Base-by-base conservation (phyloP, 2,329 filamentous ascomycete genomes). In the Fusarium palustre region DNA sequence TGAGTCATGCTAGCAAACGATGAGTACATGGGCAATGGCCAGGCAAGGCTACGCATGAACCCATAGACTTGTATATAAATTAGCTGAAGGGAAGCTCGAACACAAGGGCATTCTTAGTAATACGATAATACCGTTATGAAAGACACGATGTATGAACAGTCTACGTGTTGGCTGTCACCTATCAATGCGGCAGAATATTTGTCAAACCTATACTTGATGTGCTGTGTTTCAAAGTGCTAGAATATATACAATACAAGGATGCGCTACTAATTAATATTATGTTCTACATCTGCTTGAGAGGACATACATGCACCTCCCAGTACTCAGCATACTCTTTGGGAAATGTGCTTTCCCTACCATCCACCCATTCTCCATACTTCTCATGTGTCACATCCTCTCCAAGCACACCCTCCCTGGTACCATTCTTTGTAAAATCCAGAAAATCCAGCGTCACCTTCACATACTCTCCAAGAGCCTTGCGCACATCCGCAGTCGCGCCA, bases 401-500 rank as follows among this genome's bases (percentile, higher is more conserved):
- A 38, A 91, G 73, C 31, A 90, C 72, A 0, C 84, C 84, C 9
- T 76, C 77, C 68, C 80, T 81, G 57, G 82, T 76, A 1, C 81
- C 81, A 3, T 77, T 76, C 5, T 68, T 66, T 24, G 86, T 59
- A 66, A 83, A 89, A 28, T 81, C 76, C 62, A 90, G 74, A 64
- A 91, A 91, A 43, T 87, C 85, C 47, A 85, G 77, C 0, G 88
- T 84, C 3, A 88, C 79, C 45, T 86, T 81, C 30, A 91, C 87
- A 69, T 91, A 91, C 76, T 90, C 84, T 31, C 79, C 75, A 42
- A 91, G 75, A 1, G 87, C 89, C 59, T 87, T 82, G 43, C 80
- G 81, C 2, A 85, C 85, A 55, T 88, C 79, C n/a, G 90, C 83
- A 2, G 81, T 85, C 0, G 89, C 86, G 0, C 88, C 87, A 0